Conservation (phyloP, 2,329 filamentous ascomycete genomes). For the Sphaerulina populicola region DNA sequence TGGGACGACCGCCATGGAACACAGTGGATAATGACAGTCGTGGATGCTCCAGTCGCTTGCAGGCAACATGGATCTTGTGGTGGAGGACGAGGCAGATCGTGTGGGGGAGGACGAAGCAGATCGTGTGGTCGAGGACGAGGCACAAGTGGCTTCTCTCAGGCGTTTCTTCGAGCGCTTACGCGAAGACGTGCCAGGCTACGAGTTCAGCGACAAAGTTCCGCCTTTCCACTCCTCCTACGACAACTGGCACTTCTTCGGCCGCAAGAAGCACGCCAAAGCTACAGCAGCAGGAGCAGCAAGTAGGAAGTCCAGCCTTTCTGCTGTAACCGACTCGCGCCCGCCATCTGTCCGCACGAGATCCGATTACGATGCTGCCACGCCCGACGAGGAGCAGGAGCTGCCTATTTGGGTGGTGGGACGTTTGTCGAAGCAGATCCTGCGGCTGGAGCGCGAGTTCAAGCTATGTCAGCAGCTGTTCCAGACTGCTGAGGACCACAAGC, state of each 20-base stretch:
- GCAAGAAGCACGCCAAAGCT: constrained; percentile 36
- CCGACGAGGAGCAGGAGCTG: constrained; percentile 26
- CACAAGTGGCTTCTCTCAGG: constrained; percentile 19
- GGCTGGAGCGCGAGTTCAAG: constrained; percentile 81
- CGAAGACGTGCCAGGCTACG: constrained; percentile 31
- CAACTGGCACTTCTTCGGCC: constrained; percentile 60
- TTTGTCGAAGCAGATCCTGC: constrained; percentile 70
- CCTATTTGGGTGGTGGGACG: constrained; percentile 61
- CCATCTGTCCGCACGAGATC: constrained; percentile 24
- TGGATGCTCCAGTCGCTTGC: neutral
- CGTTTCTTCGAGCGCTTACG: constrained; percentile 31
- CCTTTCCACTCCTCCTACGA: constrained; percentile 60
- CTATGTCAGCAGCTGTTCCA: constrained; percentile 62
- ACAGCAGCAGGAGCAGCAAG: constrained; percentile 18
- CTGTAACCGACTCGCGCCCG: constrained; percentile 36
- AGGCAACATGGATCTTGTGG: constrained; percentile 12
- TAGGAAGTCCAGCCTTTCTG: constrained; percentile 19
- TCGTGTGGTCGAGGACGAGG: neutral
- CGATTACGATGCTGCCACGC: constrained; percentile 21
- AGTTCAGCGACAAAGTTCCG: constrained; percentile 33
- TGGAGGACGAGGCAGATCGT: constrained; percentile 9
- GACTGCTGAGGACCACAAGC: constrained; percentile 50
- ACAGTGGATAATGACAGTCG: neutral
- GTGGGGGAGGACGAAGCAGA: constrained; percentile 1
- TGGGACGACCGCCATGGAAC: neutral